A percentile compares a stretch with the other conserved stretches of the same genome.
Evolutionary conservation across 1,139 yeast genomes (phyloP).

Genomic region (Candida buenavistaensis): DNA sequence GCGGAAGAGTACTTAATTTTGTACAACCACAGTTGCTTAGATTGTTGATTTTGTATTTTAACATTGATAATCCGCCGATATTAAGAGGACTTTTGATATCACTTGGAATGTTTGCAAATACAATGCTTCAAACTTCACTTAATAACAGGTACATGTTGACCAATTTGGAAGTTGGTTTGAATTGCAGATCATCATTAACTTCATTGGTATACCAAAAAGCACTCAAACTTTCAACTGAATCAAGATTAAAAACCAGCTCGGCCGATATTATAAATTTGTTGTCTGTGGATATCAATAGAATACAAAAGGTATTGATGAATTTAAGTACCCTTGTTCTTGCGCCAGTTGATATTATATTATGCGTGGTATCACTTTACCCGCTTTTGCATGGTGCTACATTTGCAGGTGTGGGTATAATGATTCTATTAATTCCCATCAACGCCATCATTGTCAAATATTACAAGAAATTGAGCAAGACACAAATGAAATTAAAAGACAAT

Average conservation of each 20-base stretch:
- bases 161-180: constrained; percentile 53
- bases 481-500: constrained; percentile 62
- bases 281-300: constrained; percentile 31
- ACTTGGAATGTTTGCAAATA: constrained; percentile 47
- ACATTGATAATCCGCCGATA: constrained; percentile 35
- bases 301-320: constrained; percentile 21
- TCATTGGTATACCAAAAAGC: constrained; percentile 41
- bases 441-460: constrained; percentile 43
- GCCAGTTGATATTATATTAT: constrained; percentile 26
- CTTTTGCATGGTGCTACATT: constrained; percentile 32
- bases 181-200: constrained; percentile 54
- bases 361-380: constrained; percentile 25
- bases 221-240: constrained; percentile 29
- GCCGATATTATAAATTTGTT: constrained; percentile 38
- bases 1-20: constrained; percentile 46
- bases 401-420: constrained; percentile 28
- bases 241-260: constrained; percentile 27
- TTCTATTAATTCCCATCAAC: constrained; percentile 29
- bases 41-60: constrained; percentile 46
- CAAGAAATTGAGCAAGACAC: constrained; percentile 51
- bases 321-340: constrained; percentile 26
- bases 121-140: constrained; percentile 46
- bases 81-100: constrained; percentile 55
- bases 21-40: constrained; percentile 60
- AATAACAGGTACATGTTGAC: constrained; percentile 53